Base-by-base conservation (phyloP, 371 early-diverging fungal genomes). In the Lichtheimia hyalospora region DNA sequence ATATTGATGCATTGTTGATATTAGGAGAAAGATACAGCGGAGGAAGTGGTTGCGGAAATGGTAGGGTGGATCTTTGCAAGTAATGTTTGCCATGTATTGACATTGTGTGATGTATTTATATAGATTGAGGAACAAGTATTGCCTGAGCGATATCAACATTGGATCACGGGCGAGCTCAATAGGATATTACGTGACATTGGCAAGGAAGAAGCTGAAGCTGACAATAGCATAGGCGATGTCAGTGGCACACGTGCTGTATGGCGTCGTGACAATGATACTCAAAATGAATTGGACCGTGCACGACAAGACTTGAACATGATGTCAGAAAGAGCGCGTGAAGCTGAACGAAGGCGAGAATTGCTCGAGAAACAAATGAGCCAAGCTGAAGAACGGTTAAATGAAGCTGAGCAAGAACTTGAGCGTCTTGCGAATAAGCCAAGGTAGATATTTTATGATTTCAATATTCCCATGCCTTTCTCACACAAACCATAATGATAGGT, bases 41-140 rank as follows among this genome's bases (percentile, higher is more conserved):
- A 94, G 58, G 89, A 90, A 63, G 94, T 96, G 7, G 92, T 93
- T 8, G 86, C 84, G 42, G 96, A 96, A 71, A 95, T 96, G 94
- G 90, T 70, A 75, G 23, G 44, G 0, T 27, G 34, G 48, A 5
- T 39, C 3, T 25, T 20, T 28, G 18, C 34, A 34, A 34, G 8
- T 34, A 21, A 12, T 39, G 15, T 14, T 27, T 49, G 18, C 8
- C 48, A 16, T 54, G 15, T 51, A 12, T 18, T 48, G 48, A 18
- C 54, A 50, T 48, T 39, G 39, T 51, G 15, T 2, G 3, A 12
- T 18, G 18, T 25, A n/a, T n/a, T n/a, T n/a, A n/a, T n/a, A 27
- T 59, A 90, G 90, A 91, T 92, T 62, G 89, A 88, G 49, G 93
- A 91, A 69, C 73, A 88, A 50, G 92, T 93, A 12, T 71, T 93